These are phyloP conservation scores for Neofusicoccum cordaticola DNA, from an alignment of 2,329 filamentous ascomycete genomes.

Conservation along the genomic window DNA sequence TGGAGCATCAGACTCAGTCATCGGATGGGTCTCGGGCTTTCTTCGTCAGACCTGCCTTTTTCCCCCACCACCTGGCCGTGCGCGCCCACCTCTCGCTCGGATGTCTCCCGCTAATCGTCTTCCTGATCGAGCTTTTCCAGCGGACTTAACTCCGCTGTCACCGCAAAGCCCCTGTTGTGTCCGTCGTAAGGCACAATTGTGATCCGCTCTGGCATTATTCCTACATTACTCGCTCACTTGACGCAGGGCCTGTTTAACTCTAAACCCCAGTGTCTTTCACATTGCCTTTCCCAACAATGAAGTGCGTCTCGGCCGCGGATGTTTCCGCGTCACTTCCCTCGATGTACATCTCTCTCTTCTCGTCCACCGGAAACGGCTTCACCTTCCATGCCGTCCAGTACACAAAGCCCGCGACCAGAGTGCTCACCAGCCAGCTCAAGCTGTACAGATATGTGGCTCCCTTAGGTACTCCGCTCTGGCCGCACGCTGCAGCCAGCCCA, in stretches of 20 bases:
- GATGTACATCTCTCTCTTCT: slow-evolving; percentile 16
- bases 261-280: background rate
- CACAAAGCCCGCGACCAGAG: slow-evolving; percentile 14
- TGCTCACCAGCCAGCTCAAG: slow-evolving; percentile 17
- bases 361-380: slow-evolving; percentile 15
- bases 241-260: background rate
- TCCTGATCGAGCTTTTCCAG: background rate
- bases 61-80: background rate
- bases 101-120: background rate
- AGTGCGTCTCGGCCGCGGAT: background rate
- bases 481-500: slow-evolving; percentile 18
- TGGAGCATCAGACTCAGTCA: background rate
- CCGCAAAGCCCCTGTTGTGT: background rate
- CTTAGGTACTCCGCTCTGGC: slow-evolving; percentile 11
- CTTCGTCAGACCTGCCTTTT: background rate
- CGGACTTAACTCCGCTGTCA: background rate
- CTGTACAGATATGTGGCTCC: slow-evolving; percentile 19
- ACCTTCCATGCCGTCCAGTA: slow-evolving; percentile 17
- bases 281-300: background rate
- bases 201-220: background rate
- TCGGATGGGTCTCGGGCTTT: background rate
- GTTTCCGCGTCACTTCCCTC: slow-evolving; percentile 14
- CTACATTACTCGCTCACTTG: background rate
- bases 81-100: background rate
- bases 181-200: background rate